A percentile compares a stretch with the other conserved stretches of the same genome.
phyloP scores from a whole-genome alignment of 345 rosid species.

The Geranium rotundifolium region DNA sequence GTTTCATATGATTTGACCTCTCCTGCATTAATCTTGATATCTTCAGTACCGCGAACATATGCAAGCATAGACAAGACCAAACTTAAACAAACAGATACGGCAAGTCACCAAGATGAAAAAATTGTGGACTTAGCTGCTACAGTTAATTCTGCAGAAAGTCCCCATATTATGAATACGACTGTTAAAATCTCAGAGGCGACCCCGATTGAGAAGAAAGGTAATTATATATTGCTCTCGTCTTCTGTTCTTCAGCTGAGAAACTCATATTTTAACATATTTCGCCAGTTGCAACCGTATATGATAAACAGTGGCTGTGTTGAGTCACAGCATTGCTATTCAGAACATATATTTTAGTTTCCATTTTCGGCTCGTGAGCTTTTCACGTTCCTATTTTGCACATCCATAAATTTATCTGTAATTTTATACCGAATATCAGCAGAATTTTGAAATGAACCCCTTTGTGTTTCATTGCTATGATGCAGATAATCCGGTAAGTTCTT shows the following conservation, averaged over 20 bases:
- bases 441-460: neutral
- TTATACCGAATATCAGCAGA: neutral
- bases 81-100: neutral
- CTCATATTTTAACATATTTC: neutral
- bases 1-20: conserved; percentile 10
- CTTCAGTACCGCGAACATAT: conserved; percentile 9
- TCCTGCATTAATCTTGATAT: conserved; percentile 4
- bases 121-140: neutral
- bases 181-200: neutral
- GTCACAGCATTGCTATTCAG: neutral
- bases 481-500: neutral
- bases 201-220: neutral
- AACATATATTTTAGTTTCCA: neutral
- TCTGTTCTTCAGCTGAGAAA: neutral
- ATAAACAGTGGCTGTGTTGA: too few species aligned
- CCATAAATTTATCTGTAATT: neutral
- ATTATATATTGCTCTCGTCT: neutral
- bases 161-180: neutral
- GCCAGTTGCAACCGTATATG: neutral
- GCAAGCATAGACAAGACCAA: conserved; percentile 9
- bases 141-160: neutral
- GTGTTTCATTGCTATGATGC: neutral
- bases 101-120: neutral
- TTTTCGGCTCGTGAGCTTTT: too few species aligned
- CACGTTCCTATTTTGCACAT: neutral